Evolutionary conservation across 805 yeast species (phyloP).

Genomic region (Kazachstania kunashirensis): DNA sequence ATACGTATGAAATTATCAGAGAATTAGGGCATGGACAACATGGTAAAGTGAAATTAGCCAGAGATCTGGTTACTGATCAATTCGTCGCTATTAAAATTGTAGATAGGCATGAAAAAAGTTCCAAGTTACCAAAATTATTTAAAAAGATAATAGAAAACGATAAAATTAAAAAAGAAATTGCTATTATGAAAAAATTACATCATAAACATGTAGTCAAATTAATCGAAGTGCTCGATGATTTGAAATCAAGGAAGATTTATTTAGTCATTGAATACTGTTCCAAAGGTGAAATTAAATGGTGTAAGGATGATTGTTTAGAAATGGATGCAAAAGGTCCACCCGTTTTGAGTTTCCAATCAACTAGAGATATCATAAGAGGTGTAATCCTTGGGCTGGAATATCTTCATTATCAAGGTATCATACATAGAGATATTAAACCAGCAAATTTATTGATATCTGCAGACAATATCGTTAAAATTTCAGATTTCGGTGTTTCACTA

Average conservation of each 20-base stretch:
- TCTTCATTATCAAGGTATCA: conserved; percentile 80
- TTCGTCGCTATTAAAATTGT: conserved; percentile 89
- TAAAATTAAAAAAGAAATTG: conserved; percentile 77
- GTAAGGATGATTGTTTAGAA: conserved; percentile 33
- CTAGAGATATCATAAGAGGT: conserved; percentile 69
- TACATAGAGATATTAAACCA: conserved; percentile 94
- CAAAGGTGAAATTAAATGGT: conserved; percentile 88
- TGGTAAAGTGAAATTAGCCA: conserved; percentile 90
- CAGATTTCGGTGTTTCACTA: conserved; percentile 93
- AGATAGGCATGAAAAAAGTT: conserved; percentile 47
- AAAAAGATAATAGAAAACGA: conserved; percentile 48
- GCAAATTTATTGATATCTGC: conserved; percentile 72
- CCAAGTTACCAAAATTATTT: conserved; percentile 9
- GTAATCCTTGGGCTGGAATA: conserved; percentile 85
- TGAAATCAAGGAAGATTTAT: conserved; percentile 74
- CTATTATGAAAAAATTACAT: conserved; percentile 85
- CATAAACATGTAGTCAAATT: conserved; percentile 88
- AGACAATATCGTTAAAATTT: conserved; percentile 73
- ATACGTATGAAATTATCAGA: conserved; percentile 78
- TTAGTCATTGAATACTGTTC: conserved; percentile 83
- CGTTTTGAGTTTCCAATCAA: conserved; percentile 52
- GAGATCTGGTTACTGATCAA: conserved; percentile 51
- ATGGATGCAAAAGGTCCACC: conserved; percentile 47
- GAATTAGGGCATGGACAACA: conserved; percentile 97
- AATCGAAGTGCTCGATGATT: conserved; percentile 82